These are phyloP conservation scores for Fusarium tupiense DNA, from an alignment of 2,329 filamentous ascomycete genomes.

Conservation along the genomic window DNA sequence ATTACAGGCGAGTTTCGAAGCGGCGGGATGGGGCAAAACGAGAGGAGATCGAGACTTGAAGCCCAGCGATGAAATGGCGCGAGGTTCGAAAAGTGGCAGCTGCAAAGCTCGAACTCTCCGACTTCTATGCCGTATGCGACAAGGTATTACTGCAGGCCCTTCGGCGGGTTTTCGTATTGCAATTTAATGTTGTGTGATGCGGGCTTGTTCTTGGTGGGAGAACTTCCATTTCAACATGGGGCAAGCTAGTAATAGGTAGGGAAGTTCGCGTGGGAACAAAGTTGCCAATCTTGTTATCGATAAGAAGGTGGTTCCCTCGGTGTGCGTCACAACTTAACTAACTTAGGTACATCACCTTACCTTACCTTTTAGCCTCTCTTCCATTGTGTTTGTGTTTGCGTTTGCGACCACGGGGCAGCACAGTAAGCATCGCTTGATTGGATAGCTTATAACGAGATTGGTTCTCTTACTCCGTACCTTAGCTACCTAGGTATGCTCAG, in stretches of 20 bases:
- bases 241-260: slow-evolving; percentile 4
- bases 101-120: slow-evolving; percentile 1
- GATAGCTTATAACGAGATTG: background rate
- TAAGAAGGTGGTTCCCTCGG: slow-evolving; percentile 28
- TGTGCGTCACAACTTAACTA: slow-evolving; percentile 14
- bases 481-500: background rate
- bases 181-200: slow-evolving; percentile 35
- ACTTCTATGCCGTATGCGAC: background rate
- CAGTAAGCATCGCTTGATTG: background rate
- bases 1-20: slow-evolving; percentile 24
- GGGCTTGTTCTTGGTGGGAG: slow-evolving; percentile 37
- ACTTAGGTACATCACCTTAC: background rate
- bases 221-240: slow-evolving; percentile 25
- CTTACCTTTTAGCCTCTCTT: background rate
- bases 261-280: slow-evolving; percentile 23
- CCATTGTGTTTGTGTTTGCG: background rate
- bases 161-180: slow-evolving; percentile 24
- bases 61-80: slow-evolving; percentile 7
- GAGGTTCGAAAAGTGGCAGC: background rate
- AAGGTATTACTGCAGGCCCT: background rate
- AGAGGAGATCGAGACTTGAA: slow-evolving; percentile 23
- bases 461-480: background rate
- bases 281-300: slow-evolving; percentile 46
- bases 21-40: slow-evolving; percentile 29
- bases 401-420: background rate